phyloP scores from a whole-genome alignment of 768 basidiomycete genomes.

The Lentinula lateritia region DNA sequence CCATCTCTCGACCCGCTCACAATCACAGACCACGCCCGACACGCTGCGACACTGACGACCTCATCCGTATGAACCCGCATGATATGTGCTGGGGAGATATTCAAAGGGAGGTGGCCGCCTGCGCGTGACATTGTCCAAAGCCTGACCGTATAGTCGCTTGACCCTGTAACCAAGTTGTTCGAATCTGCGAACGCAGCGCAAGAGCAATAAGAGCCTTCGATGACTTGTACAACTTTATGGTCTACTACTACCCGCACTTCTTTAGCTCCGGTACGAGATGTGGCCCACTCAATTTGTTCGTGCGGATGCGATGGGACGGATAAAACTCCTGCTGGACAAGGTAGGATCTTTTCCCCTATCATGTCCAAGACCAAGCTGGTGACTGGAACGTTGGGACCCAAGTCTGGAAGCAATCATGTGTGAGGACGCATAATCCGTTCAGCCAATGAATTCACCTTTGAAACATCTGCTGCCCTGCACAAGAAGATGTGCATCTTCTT shows the following conservation, averaged over 20 bases:
- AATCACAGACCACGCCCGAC: slow-evolving; percentile 74
- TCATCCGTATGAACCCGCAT: slow-evolving; percentile 76
- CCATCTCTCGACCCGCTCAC: slow-evolving; percentile 86
- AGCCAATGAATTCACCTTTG: slow-evolving; percentile 35
- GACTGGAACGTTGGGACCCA: slow-evolving; percentile 42
- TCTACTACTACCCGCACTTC: slow-evolving; percentile 63
- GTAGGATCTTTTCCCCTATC: slow-evolving; percentile 52
- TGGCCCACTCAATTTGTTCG: slow-evolving; percentile 69
- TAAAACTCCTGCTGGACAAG: slow-evolving; percentile 55
- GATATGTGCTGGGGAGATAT: slow-evolving; percentile 53
- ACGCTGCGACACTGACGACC: slow-evolving; percentile 65
- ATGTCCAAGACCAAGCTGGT: slow-evolving; percentile 50
- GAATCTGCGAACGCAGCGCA: slow-evolving; percentile 78
- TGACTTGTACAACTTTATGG: slow-evolving; percentile 65
- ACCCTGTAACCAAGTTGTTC: slow-evolving; percentile 72
- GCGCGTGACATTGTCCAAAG: slow-evolving; percentile 63
- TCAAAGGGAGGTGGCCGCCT: slow-evolving; percentile 20
- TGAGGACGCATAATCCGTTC: neutral
- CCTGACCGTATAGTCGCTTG: slow-evolving; percentile 74
- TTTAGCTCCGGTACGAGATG: slow-evolving; percentile 34
- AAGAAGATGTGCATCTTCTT: slow-evolving; percentile 76
- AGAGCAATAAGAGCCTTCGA: slow-evolving; percentile 67
- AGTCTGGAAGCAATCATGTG: slow-evolving; percentile 26
- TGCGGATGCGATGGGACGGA: slow-evolving; percentile 55
- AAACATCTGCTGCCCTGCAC: slow-evolving; percentile 49